phyloP scores from a whole-genome alignment of 2,329 filamentous ascomycete species.

The Sclerotinia nivalis region DNA sequence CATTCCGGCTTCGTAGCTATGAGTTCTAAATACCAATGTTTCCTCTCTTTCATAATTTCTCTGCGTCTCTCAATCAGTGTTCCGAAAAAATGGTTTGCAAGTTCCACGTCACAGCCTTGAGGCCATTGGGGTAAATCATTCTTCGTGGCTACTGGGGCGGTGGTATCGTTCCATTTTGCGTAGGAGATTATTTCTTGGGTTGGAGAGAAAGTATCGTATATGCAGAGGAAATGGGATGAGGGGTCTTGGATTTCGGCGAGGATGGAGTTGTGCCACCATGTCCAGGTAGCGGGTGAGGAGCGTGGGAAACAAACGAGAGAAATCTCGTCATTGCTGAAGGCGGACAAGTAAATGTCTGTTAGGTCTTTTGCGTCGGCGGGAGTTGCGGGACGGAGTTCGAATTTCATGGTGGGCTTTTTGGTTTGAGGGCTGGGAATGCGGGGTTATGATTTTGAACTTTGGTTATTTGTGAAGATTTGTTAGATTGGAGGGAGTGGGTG shows the following conservation, averaged over 20 bases:
- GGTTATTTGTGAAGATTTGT: not conserved
- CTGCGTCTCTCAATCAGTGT: slow-evolving; percentile 43
- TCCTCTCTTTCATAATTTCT: slow-evolving; percentile 45
- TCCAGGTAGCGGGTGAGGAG: slow-evolving; percentile 31
- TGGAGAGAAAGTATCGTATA: slow-evolving; percentile 42
- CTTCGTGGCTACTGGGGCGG: slow-evolving; percentile 30
- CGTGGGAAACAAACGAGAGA: slow-evolving; percentile 44
- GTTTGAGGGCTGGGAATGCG: not conserved
- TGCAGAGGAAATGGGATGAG: slow-evolving; percentile 45
- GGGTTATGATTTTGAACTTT: not conserved
- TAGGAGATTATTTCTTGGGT: slow-evolving; percentile 46
- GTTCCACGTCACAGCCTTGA: slow-evolving; percentile 41
- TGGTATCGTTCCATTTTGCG: slow-evolving; percentile 50
- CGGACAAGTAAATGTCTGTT: slow-evolving; percentile 48
- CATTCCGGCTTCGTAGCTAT: slow-evolving; percentile 47
- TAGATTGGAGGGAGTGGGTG: fast-evolving
- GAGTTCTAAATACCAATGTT: slow-evolving; percentile 53
- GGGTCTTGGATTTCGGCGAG: slow-evolving; percentile 47
- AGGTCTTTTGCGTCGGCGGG: slow-evolving; percentile 46
- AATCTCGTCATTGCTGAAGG: slow-evolving; percentile 47
- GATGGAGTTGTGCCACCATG: slow-evolving; percentile 44
- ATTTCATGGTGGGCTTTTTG: slow-evolving; percentile 28
- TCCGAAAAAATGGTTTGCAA: slow-evolving; percentile 47
- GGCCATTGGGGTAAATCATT: slow-evolving; percentile 45
- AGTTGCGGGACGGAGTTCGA: slow-evolving; percentile 45